phyloP scores from a whole-genome alignment of 2,329 filamentous ascomycete species.

The Tolypocladium amazonense region DNA sequence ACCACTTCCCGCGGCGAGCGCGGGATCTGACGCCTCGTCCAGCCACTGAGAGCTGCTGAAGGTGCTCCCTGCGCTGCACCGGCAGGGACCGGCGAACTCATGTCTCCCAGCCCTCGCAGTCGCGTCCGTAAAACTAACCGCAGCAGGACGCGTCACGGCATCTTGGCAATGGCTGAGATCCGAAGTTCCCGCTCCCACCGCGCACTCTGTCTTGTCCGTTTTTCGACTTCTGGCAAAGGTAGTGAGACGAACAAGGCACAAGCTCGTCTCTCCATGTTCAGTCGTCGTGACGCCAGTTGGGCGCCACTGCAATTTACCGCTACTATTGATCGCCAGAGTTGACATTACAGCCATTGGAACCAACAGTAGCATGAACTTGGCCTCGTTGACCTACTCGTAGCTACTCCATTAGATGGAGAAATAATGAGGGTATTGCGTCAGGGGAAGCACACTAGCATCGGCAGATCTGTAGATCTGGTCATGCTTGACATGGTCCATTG shows the following conservation, averaged over 20 bases:
- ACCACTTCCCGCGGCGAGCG: background rate
- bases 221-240: background rate
- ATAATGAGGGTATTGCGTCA: background rate
- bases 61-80: background rate
- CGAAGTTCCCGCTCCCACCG: background rate
- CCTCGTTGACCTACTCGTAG: no score
- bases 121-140: background rate
- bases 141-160: background rate
- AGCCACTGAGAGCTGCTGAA: background rate
- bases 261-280: background rate
- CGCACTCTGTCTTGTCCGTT: background rate
- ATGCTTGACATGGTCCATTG: background rate
- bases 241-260: background rate
- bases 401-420: background rate
- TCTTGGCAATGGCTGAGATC: background rate
- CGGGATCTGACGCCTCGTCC: background rate
- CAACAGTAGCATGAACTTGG: no score
- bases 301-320: background rate
- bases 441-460: background rate
- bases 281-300: background rate
- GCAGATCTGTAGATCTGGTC: background rate
- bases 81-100: background rate
- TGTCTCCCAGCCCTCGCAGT: background rate
- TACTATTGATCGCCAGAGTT: background rate
- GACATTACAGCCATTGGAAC: background rate